phyloP scores from a whole-genome alignment of 768 basidiomycete species.

The Mycena haematopus region DNA sequence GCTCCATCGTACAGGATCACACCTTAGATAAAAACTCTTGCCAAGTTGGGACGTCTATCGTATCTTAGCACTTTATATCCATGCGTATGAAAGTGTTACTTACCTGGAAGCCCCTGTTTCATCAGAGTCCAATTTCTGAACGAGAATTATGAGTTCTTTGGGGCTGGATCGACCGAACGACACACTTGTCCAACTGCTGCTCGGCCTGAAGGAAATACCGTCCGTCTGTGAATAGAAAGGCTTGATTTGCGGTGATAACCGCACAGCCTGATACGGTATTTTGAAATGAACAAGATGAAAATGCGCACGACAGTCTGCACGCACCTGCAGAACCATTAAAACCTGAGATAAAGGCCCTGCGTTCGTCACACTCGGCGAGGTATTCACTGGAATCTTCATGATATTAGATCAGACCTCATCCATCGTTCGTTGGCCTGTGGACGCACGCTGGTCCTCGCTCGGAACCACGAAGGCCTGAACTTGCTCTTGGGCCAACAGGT shows the following conservation, averaged over 20 bases:
- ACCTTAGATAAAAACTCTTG: slow-evolving; percentile 85
- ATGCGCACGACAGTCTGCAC: slow-evolving; percentile 26
- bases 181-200: slow-evolving; percentile 85
- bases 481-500: slow-evolving; percentile 39
- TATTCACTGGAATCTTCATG: slow-evolving; percentile 86
- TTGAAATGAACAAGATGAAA: slow-evolving; percentile 15
- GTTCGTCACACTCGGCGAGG: slow-evolving; percentile 80
- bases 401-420: slow-evolving; percentile 5
- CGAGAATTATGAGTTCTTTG: not conserved
- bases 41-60: slow-evolving; percentile 82
- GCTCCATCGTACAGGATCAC: not conserved
- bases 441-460: slow-evolving; percentile 91
- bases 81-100: slow-evolving; percentile 14
- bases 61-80: slow-evolving; percentile 34
- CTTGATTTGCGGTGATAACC: slow-evolving; percentile 71
- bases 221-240: slow-evolving; percentile 93
- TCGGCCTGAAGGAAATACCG: slow-evolving; percentile 93
- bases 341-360: slow-evolving; percentile 89
- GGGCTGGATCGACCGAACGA: not conserved
- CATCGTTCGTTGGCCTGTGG: slow-evolving; percentile 2
- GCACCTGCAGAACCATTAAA: slow-evolving; percentile 94
- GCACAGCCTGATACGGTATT: slow-evolving; percentile 67
- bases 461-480: slow-evolving; percentile 84
- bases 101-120: slow-evolving; percentile 88
- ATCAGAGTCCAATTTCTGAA: slow-evolving; percentile 89